Percentiles rank a stretch among this genome's conserved stretches.
These are phyloP conservation scores for Phytophthora citricola DNA, from an alignment of 352 stramenopile genomes.

Conservation along the genomic window DNA sequence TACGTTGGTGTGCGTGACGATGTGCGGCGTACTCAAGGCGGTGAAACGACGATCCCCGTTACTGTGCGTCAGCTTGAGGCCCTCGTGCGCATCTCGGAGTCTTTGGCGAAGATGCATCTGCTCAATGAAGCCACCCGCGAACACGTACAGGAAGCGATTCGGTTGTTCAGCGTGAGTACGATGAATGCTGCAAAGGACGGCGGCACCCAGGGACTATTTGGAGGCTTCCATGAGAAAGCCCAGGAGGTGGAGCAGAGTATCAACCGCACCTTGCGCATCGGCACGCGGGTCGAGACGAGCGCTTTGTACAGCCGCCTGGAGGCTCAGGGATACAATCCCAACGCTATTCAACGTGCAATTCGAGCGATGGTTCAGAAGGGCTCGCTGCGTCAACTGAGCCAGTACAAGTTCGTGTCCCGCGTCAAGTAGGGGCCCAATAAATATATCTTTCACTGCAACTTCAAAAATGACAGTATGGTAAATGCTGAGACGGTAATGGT, in stretches of 20 bases:
- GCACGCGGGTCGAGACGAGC: constrained; percentile 78
- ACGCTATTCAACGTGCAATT: constrained; percentile 87
- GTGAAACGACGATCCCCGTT: constrained; percentile 94
- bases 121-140: constrained; percentile 78
- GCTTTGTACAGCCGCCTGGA: constrained; percentile 85
- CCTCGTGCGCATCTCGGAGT: constrained; percentile 97
- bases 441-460: constrained; percentile 14
- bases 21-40: constrained; percentile 85
- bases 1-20: constrained; percentile 98
- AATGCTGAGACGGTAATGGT: too few relatives aligned
- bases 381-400: constrained; percentile 76
- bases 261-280: constrained; percentile 83
- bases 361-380: constrained; percentile 89
- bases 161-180: constrained; percentile 98
- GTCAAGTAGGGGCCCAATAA: constrained; percentile 58
- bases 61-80: constrained; percentile 99
- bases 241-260: constrained; percentile 87
- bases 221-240: constrained; percentile 83
- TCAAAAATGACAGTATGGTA: not conserved
- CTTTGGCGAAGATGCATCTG: constrained; percentile 98
- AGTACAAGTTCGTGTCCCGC: constrained; percentile 89
- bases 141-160: constrained; percentile 97
- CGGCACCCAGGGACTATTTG: constrained; percentile 82
- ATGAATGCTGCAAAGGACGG: constrained; percentile 97
- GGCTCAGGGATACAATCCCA: constrained; percentile 83